Conservation (phyloP, 768 basidiomycete genomes). For the Psilocybe sp. region DNA sequence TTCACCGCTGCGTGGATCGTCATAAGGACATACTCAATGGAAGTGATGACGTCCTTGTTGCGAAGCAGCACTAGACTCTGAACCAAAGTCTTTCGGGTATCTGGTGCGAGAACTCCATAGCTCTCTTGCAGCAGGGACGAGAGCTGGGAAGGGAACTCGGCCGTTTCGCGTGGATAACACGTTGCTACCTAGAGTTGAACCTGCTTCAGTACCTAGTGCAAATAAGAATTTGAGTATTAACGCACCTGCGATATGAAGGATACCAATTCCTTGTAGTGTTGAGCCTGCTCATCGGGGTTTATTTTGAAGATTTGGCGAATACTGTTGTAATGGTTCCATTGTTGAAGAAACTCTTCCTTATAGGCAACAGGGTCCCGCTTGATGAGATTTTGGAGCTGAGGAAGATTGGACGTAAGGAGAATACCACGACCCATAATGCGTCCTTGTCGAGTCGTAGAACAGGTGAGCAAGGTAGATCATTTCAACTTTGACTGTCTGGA, state of each 20-base stretch:
- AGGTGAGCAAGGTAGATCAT: background rate
- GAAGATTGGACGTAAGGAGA: constrained; percentile 84
- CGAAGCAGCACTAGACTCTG: constrained; percentile 92
- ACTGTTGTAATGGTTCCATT: constrained; percentile 94
- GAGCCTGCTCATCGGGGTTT: constrained; percentile 81
- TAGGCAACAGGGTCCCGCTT: constrained; percentile 90
- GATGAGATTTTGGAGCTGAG: constrained; percentile 95
- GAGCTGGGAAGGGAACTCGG: constrained; percentile 79
- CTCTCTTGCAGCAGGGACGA: constrained; percentile 75
- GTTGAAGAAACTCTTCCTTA: constrained; percentile 93
- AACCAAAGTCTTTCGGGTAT: constrained; percentile 81
- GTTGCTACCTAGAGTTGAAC: constrained; percentile 61
- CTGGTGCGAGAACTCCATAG: constrained; percentile 71
- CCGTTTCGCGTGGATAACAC: constrained; percentile 91
- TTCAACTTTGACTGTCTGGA: background rate
- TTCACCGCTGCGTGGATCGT: constrained; percentile 1
- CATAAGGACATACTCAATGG: constrained; percentile 71
- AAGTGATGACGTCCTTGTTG: constrained; percentile 89
- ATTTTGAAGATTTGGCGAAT: constrained; percentile 82
- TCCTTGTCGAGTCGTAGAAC: background rate
- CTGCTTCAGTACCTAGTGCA: background rate
- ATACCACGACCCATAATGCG: constrained; percentile 55
- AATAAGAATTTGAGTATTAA: constrained; percentile 6
- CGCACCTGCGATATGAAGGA: constrained; percentile 84
- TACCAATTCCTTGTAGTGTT: constrained; percentile 84